phyloP scores from a whole-genome alignment of 352 stramenopile species.

The Pilasporangium apinafurcum region DNA sequence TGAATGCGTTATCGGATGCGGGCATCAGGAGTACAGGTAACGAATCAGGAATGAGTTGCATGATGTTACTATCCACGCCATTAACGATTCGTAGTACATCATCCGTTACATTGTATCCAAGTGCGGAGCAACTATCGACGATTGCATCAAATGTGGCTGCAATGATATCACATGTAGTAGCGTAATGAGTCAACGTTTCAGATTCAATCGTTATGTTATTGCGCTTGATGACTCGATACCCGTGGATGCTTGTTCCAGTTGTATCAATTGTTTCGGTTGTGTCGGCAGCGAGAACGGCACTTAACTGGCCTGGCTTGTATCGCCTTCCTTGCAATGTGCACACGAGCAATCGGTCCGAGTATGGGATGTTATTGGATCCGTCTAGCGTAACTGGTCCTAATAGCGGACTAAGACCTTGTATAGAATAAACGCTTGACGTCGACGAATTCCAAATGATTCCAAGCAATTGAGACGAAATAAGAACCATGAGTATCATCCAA shows the following conservation, averaged over 20 bases:
- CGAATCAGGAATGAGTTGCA: conserved; percentile 9
- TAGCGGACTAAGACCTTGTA: neutral
- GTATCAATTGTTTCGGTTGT: conserved; percentile 4
- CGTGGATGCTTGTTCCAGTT: conserved; percentile 2
- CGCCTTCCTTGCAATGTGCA: conserved; percentile 5
- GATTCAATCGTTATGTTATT: neutral
- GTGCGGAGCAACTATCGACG: conserved; percentile 10
- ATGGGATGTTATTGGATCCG: conserved; percentile 2
- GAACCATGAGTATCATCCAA: conserved; percentile 5
- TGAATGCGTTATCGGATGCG: conserved; percentile 8
- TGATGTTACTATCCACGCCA: conserved; percentile 3
- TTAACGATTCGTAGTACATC: conserved; percentile 20
- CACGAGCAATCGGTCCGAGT: conserved; percentile 2
- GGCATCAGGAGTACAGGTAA: conserved; percentile 23
- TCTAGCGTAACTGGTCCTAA: neutral
- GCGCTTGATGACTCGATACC: conserved; percentile 7
- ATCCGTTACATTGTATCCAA: conserved; percentile 20
- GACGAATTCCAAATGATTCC: conserved; percentile 10
- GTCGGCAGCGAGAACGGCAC: neutral
- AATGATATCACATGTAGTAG: conserved; percentile 9
- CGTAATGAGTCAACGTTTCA: neutral
- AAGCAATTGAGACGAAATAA: conserved; percentile 7
- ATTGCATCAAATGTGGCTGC: conserved; percentile 17
- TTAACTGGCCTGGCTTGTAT: conserved; percentile 11
- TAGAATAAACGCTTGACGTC: neutral